A percentile compares a stretch with the other conserved stretches of the same genome.
phyloP scores from a whole-genome alignment of 2,329 filamentous ascomycete species.

The Fusarium sp. region DNA sequence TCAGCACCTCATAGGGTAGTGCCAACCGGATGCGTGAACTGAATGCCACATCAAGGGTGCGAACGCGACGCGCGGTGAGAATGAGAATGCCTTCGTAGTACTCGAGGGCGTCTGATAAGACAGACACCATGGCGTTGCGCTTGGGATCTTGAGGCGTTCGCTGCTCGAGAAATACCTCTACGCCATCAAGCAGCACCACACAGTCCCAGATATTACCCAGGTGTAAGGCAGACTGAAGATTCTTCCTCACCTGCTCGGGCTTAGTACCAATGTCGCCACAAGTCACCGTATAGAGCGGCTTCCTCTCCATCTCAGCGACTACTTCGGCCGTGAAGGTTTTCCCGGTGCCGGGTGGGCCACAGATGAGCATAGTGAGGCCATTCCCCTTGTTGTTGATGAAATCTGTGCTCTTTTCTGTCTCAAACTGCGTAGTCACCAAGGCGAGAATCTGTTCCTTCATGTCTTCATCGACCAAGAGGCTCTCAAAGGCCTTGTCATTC shows the following conservation, averaged over 20 bases:
- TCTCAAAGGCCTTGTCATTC: conserved; percentile 10
- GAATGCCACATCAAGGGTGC: conserved; percentile 14
- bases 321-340: conserved; percentile 21
- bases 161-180: conserved; percentile 17
- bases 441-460: conserved; percentile 13
- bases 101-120: conserved; percentile 6
- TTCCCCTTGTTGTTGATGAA: neutral
- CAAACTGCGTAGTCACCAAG: conserved; percentile 3
- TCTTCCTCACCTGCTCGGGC: conserved; percentile 9
- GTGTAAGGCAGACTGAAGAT: neutral
- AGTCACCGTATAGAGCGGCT: conserved; percentile 14
- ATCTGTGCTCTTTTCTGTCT: conserved; percentile 7
- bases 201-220: neutral
- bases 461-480: neutral
- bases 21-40: conserved; percentile 8
- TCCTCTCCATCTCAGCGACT: conserved; percentile 10
- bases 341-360: neutral
- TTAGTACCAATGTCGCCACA: conserved; percentile 18
- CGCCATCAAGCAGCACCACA: conserved; percentile 13
- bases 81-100: conserved; percentile 5
- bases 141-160: neutral
- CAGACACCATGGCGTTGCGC: neutral
- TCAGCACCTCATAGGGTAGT: neutral
- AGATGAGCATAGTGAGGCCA: neutral
- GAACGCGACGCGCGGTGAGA: conserved; percentile 5